A percentile compares a stretch with the other conserved stretches of the same genome.
Conservation (phyloP, 495 filamentous ascomycete species). For the Friedmanniomyces simplex region DNA sequence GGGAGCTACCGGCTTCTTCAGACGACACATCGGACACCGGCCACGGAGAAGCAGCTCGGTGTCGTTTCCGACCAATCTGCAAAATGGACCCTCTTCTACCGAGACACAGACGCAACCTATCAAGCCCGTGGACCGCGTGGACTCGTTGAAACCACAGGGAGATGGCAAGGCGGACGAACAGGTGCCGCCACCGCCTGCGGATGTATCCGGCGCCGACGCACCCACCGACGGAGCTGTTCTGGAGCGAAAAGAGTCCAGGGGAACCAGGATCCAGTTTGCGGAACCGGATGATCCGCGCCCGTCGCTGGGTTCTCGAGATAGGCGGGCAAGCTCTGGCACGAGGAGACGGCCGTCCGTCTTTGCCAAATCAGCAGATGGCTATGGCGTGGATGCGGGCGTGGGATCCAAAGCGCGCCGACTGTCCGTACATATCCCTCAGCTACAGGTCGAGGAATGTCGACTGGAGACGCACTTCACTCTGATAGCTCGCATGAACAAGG, state of each 20-base stretch:
- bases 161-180: too few relatives aligned
- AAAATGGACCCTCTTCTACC: neutral
- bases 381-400: constrained; percentile 13
- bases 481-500: constrained; percentile 19
- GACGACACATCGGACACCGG: constrained; percentile 26
- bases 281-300: neutral
- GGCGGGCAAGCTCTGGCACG: neutral
- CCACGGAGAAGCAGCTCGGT: constrained; percentile 17
- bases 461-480: constrained; percentile 38
- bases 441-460: constrained; percentile 16
- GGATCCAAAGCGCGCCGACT: constrained; percentile 16
- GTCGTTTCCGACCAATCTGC: constrained; percentile 11
- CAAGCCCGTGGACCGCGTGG: neutral
- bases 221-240: neutral
- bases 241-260: neutral
- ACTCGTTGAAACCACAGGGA: neutral
- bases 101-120: neutral
- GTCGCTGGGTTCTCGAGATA: neutral
- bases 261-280: neutral
- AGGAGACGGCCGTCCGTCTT: constrained; percentile 14
- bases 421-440: constrained; percentile 5
- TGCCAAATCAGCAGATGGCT: neutral
- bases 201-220: neutral
- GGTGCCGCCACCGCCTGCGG: neutral
- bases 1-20: constrained; percentile 1